Conservation (phyloP, 495 filamentous ascomycete genomes). For the Aeminium ludgeri region DNA sequence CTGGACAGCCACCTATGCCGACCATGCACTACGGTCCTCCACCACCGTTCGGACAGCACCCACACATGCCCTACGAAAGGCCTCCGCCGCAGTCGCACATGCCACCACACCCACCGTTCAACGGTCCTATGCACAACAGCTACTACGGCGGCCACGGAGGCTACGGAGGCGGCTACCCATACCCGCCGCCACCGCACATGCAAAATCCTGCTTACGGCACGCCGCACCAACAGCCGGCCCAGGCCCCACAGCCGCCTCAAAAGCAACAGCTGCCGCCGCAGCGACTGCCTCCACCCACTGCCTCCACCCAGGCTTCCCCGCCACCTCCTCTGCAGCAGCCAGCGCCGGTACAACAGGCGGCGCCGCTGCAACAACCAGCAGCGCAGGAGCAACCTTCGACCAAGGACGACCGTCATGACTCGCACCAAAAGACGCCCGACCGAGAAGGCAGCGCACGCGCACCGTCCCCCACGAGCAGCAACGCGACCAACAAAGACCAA, state of each 20-base stretch:
- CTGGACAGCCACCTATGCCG: slow-evolving; percentile 14
- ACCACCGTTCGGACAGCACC: slow-evolving; percentile 6
- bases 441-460: neutral
- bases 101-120: slow-evolving; percentile 19
- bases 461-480: neutral
- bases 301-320: neutral
- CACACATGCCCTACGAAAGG: slow-evolving; percentile 17
- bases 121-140: neutral
- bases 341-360: neutral
- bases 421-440: neutral
- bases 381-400: neutral
- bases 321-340: neutral
- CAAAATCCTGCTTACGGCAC: neutral
- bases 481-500: slow-evolving; percentile 8
- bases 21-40: slow-evolving; percentile 19
- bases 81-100: slow-evolving; percentile 19
- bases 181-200: slow-evolving; percentile 2
- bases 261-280: neutral
- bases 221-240: slow-evolving; percentile 7
- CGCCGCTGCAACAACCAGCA: neutral
- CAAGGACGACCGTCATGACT: neutral
- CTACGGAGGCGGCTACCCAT: slow-evolving; percentile 2
- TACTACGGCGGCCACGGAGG: neutral
- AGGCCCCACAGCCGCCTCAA: neutral
- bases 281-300: neutral